These are phyloP conservation scores for Thamnidium elegans DNA, from an alignment of 192 early-diverging fungal genomes.

Conservation along the genomic window DNA sequence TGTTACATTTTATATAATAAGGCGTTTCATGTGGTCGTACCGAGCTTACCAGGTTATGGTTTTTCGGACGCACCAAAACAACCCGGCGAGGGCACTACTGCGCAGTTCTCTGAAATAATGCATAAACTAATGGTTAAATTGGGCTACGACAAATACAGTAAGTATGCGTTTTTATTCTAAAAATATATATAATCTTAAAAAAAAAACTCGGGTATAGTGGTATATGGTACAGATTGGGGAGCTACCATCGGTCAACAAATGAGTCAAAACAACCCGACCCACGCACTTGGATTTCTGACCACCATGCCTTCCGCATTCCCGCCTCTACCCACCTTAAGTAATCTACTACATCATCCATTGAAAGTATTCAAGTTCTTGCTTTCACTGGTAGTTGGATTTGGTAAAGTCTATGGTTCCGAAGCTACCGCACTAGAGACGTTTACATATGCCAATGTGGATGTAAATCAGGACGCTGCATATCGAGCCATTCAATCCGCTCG, in stretches of 20 bases:
- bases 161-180: not conserved
- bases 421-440: not conserved
- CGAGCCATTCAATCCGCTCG: constrained; percentile 24
- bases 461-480: constrained; percentile 22
- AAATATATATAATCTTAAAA: no score
- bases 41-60: constrained; percentile 64
- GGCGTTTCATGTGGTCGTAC: constrained; percentile 56
- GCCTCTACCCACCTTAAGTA: constrained; percentile 11
- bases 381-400: constrained; percentile 8
- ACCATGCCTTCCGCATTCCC: constrained; percentile 13
- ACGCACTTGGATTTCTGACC: constrained; percentile 15
- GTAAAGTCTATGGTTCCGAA: constrained; percentile 1
- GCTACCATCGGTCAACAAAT: constrained; percentile 16
- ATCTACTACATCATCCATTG: constrained; percentile 2
- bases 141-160: constrained; percentile 24
- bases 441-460: not conserved
- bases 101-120: constrained; percentile 14
- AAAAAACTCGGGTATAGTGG: not conserved
- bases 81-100: constrained; percentile 16
- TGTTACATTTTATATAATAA: no score
- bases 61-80: constrained; percentile 40
- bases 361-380: constrained; percentile 10
- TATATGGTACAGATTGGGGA: constrained; percentile 28
- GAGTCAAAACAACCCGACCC: not conserved
- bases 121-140: constrained; percentile 31